phyloP scores from a whole-genome alignment of 768 basidiomycete species.

The Hypholoma sublateritium region DNA sequence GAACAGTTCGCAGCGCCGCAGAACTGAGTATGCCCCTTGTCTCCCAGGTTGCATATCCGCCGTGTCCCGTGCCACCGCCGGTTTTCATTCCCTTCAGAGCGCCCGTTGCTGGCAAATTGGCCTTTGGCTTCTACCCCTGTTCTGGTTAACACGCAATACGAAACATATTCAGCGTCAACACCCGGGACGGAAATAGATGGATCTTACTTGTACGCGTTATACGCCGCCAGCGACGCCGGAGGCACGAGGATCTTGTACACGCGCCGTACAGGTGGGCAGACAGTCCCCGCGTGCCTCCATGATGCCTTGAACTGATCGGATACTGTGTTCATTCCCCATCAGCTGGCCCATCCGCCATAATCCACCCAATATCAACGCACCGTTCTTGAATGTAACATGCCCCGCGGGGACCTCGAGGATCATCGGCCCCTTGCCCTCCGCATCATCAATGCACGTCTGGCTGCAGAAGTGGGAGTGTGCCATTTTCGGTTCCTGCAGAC shows the following conservation, averaged over 20 bases:
- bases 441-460: conserved; percentile 52
- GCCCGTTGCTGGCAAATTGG: conserved; percentile 51
- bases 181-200: not conserved
- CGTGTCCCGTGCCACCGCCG: conserved; percentile 77
- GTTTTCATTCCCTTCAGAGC: conserved; percentile 68
- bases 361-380: conserved; percentile 32
- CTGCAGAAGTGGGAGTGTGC: conserved; percentile 63
- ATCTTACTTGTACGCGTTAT: conserved; percentile 60
- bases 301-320: conserved; percentile 67
- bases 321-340: conserved; percentile 33
- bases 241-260: conserved; percentile 66
- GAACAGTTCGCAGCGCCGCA: conserved; percentile 61
- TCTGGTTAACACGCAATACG: conserved; percentile 28
- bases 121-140: conserved; percentile 58
- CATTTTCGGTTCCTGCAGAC: conserved; percentile 54
- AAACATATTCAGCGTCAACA: not conserved
- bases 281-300: conserved; percentile 59
- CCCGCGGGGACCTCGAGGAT: conserved; percentile 58
- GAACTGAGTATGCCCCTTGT: conserved; percentile 54
- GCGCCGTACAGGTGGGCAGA: conserved; percentile 56
- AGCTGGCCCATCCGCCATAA: not conserved
- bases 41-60: conserved; percentile 62
- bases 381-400: conserved; percentile 66
- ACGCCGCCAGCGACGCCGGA: conserved; percentile 47
- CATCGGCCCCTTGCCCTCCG: conserved; percentile 52